Conservation (phyloP, 108 stramenopile species). For the Parietichytrium sp. region DNA sequence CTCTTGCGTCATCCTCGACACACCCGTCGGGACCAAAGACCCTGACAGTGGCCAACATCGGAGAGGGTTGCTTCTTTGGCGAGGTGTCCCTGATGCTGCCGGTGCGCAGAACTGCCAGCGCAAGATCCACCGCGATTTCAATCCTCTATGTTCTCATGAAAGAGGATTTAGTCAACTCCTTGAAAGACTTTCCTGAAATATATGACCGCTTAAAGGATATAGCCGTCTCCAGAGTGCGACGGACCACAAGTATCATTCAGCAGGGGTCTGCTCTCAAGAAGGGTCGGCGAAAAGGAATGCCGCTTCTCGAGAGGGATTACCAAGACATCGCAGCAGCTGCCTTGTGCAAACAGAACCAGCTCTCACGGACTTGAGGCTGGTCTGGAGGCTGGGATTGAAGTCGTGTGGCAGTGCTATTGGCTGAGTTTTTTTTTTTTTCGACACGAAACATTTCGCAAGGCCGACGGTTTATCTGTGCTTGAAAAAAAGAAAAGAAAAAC, state of each 20-base stretch:
- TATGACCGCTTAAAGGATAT: neutral
- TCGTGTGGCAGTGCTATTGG: too few relatives aligned
- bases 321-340: slow-evolving; percentile 12
- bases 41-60: neutral
- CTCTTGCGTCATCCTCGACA: too few relatives aligned
- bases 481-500: too few relatives aligned
- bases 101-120: neutral
- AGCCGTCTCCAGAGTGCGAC: slow-evolving; percentile 6
- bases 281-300: neutral
- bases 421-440: too few relatives aligned
- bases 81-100: slow-evolving; percentile 9
- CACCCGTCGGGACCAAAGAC: too few relatives aligned
- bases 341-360: slow-evolving; percentile 20
- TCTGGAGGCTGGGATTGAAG: too few relatives aligned
- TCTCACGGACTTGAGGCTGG: too few relatives aligned
- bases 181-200: slow-evolving; percentile 34
- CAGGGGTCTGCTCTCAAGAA: neutral
- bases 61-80: neutral
- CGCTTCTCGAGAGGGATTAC: slow-evolving; percentile 4
- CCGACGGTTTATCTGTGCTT: too few relatives aligned
- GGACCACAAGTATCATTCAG: neutral
- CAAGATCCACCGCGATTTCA: neutral
- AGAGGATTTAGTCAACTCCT: neutral
- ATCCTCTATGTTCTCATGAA: neutral
- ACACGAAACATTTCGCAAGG: too few relatives aligned